These are phyloP conservation scores for Coprinellus aureogranulatus DNA, from an alignment of 768 basidiomycete genomes.

Conservation along the genomic window DNA sequence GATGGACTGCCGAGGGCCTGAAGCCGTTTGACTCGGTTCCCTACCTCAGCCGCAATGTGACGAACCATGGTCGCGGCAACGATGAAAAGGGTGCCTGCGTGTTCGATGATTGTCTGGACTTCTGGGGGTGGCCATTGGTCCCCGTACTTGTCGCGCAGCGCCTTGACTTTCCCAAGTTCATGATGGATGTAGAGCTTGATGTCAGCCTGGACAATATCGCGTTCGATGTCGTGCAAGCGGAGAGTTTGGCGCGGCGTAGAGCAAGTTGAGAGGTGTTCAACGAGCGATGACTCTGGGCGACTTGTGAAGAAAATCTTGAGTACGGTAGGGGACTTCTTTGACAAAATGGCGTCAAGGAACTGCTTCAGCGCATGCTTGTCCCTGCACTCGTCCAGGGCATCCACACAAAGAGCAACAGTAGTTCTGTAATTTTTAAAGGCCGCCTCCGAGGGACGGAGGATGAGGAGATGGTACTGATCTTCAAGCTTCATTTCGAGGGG, in stretches of 20 bases:
- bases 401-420: conserved; percentile 15
- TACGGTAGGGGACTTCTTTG: conserved; percentile 4
- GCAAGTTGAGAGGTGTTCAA: not conserved
- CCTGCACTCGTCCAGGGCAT: conserved; percentile 22
- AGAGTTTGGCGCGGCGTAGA: conserved; percentile 3
- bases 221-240: conserved; percentile 8
- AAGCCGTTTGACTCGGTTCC: not conserved
- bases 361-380: conserved; percentile 11
- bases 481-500: not conserved
- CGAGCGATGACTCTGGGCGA: conserved; percentile 12
- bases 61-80: not conserved
- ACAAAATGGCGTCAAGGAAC: conserved; percentile 14
- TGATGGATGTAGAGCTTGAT: not conserved
- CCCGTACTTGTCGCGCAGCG: not conserved
- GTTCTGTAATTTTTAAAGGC: not conserved
- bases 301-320: conserved; percentile 23
- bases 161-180: not conserved
- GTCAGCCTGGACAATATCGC: conserved; percentile 3
- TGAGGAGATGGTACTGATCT: not conserved
- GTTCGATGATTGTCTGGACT: not conserved
- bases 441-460: not conserved
- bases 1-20: not conserved
- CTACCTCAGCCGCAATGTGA: not conserved
- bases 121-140: not conserved
- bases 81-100: not conserved